Evolutionary conservation across 768 basidiomycete genomes (phyloP).

Genomic region (Exidia glandulosa): DNA sequence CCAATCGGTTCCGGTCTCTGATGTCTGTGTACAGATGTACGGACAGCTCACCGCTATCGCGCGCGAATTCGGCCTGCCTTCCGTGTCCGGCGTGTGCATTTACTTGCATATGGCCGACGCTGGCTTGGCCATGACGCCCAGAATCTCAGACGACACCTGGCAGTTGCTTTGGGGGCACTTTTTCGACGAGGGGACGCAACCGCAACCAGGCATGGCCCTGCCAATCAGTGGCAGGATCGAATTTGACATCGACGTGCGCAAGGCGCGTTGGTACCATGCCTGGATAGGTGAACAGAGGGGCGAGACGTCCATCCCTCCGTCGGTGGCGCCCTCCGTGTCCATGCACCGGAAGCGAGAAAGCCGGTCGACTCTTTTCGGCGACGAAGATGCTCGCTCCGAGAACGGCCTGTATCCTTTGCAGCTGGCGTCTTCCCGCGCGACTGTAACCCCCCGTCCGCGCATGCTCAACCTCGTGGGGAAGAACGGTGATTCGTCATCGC

Average conservation of each 20-base stretch:
- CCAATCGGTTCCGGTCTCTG: not conserved
- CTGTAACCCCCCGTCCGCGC: not conserved
- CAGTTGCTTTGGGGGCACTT: constrained; percentile 52
- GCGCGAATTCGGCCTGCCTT: constrained; percentile 72
- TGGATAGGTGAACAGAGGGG: constrained; percentile 48
- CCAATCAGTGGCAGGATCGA: constrained; percentile 73
- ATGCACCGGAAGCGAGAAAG: constrained; percentile 44
- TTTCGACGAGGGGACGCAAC: constrained; percentile 24
- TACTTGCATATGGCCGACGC: constrained; percentile 56
- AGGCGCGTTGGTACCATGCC: constrained; percentile 67
- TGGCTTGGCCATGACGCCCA: constrained; percentile 47
- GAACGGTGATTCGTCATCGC: not conserved
- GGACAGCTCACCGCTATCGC: constrained; percentile 70
- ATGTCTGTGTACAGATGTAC: constrained; percentile 42
- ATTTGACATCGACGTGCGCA: constrained; percentile 70
- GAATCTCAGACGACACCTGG: constrained; percentile 75
- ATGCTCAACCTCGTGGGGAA: not conserved
- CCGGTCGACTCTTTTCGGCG: constrained; percentile 29
- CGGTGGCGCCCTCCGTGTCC: constrained; percentile 30
- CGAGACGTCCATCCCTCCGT: constrained; percentile 31
- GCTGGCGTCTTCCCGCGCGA: not conserved
- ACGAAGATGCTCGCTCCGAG: constrained; percentile 8
- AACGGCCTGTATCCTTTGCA: not conserved
- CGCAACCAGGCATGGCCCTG: constrained; percentile 23
- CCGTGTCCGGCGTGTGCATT: constrained; percentile 64